These are phyloP conservation scores for Cymbopogon flexuosus DNA, from an alignment of 202 grass and related monocot genomes.

Conservation along the genomic window DNA sequence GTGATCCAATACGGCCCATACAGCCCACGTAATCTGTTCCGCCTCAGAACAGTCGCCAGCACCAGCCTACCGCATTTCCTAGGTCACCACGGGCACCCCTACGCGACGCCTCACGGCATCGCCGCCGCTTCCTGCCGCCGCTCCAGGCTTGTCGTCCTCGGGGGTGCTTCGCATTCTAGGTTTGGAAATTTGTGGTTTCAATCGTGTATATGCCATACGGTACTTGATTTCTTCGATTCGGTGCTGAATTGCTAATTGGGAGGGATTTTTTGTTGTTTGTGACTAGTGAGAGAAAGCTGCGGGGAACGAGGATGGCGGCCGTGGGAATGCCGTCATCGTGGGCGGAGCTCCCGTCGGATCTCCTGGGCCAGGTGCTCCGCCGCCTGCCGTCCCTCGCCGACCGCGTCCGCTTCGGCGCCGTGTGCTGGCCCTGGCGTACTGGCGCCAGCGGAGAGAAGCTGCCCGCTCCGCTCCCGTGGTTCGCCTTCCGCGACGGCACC, in stretches of 20 bases:
- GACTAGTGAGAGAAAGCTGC: background rate
- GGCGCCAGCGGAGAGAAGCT: background rate
- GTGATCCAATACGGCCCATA: too few relatives aligned
- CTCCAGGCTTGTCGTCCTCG: too few relatives aligned
- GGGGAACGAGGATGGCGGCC: background rate
- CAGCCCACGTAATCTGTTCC: too few relatives aligned
- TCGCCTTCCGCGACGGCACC: background rate
- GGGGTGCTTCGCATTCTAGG: background rate
- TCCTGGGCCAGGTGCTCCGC: background rate
- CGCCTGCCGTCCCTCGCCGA: background rate
- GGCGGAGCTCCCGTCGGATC: background rate
- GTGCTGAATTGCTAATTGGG: background rate
- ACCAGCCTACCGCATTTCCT: too few relatives aligned
- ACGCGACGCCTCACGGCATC: too few relatives aligned
- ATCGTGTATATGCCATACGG: background rate
- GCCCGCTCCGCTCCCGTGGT: background rate
- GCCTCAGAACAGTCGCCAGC: too few relatives aligned
- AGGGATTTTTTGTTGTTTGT: background rate
- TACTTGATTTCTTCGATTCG: background rate
- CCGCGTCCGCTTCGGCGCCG: background rate
- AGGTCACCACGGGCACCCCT: too few relatives aligned
- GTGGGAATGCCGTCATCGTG: background rate
- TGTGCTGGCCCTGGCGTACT: background rate
- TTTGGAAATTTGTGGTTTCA: background rate
- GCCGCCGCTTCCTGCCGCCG: too few relatives aligned